Percentiles rank a stretch among this genome's conserved stretches.
Conservation (phyloP, 345 rosid species). For the Eucalyptus paniculata region DNA sequence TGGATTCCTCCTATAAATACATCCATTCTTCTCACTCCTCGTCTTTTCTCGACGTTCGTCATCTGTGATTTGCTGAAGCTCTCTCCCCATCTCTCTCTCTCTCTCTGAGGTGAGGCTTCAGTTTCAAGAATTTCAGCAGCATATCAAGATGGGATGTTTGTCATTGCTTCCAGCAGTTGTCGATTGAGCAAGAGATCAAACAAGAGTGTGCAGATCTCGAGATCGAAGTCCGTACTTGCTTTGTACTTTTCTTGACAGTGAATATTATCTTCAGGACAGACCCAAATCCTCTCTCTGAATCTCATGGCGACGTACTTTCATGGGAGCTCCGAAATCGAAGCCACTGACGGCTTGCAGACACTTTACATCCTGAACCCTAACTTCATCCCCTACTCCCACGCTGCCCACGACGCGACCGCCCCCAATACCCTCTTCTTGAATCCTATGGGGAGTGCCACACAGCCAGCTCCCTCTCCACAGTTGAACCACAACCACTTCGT, state of each 20-base stretch:
- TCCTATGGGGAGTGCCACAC: neutral
- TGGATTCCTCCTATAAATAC: neutral
- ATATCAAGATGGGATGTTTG: neutral
- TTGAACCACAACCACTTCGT: slow-evolving; percentile 7
- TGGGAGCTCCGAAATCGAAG: slow-evolving; percentile 33
- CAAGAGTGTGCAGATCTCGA: neutral
- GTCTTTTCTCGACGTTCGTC: neutral
- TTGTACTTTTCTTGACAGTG: neutral
- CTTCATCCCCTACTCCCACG: slow-evolving; percentile 25
- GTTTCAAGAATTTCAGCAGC: neutral
- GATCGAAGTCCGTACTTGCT: neutral
- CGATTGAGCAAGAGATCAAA: neutral
- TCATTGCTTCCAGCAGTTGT: neutral
- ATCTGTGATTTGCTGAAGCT: neutral
- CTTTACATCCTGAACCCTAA: slow-evolving; percentile 39
- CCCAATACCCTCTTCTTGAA: neutral
- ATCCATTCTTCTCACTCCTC: neutral
- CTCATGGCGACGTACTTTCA: slow-evolving; percentile 43
- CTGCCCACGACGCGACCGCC: neutral
- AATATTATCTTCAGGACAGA: neutral
- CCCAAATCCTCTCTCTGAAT: neutral
- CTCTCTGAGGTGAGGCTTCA: neutral
- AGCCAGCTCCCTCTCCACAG: slow-evolving; percentile 19
- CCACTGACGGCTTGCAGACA: slow-evolving; percentile 33
- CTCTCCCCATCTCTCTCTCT: neutral